Conservation (phyloP, 1,139 yeast species). For the Lodderomyces metapsilosis region DNA sequence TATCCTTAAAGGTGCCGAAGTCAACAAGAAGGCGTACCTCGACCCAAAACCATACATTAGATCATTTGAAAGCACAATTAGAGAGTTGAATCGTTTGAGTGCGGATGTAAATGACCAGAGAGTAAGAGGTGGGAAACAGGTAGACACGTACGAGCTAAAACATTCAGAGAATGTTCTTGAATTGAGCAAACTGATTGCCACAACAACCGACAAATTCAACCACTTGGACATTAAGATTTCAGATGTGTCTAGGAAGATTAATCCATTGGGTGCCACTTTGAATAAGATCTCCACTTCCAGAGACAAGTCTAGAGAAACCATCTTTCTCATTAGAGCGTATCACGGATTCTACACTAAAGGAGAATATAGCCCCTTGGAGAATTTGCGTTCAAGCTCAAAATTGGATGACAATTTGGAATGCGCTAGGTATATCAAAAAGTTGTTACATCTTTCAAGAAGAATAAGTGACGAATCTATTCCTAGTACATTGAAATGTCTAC, state of each 20-base stretch:
- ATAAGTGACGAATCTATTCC: constrained; percentile 52
- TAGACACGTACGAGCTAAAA: constrained; percentile 58
- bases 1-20: constrained; percentile 53
- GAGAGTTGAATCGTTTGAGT: constrained; percentile 62
- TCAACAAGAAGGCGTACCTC: constrained; percentile 52
- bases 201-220: constrained; percentile 47
- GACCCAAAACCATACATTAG: constrained; percentile 96
- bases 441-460: constrained; percentile 63
- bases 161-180: constrained; percentile 68
- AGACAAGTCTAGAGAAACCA: constrained; percentile 71
- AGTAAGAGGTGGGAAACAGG: constrained; percentile 51
- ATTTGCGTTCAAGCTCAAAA: constrained; percentile 40
- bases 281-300: constrained; percentile 75
- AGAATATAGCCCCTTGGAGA: constrained; percentile 60
- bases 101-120: constrained; percentile 53
- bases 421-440: constrained; percentile 66
- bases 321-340: constrained; percentile 74
- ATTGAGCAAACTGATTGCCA: constrained; percentile 50
- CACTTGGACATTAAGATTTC: constrained; percentile 60
- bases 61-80: constrained; percentile 83
- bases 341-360: constrained; percentile 67
- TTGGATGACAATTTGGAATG: constrained; percentile 60
- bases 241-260: constrained; percentile 59
- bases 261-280: constrained; percentile 72
- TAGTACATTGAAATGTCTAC: constrained; percentile 50